Conservation (phyloP, 148 eudicot species). For the Silene conica region DNA sequence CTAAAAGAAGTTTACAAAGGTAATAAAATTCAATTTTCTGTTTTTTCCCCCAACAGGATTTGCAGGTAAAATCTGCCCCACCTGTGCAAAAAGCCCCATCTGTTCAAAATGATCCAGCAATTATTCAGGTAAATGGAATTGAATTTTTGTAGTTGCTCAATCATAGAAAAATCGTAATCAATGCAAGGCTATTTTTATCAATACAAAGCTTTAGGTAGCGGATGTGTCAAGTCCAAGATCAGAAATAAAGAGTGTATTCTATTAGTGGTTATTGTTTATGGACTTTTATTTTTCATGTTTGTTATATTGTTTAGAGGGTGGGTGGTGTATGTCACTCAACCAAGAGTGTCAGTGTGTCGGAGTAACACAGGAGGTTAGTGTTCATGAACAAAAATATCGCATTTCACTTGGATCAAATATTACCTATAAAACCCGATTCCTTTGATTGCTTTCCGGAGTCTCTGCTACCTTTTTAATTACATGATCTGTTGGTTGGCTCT, state of each 20-base stretch:
- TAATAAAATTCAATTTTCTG: background rate
- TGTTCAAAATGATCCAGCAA: conserved; percentile 57
- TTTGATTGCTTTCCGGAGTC: background rate
- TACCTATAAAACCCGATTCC: background rate
- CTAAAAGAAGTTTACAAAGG: background rate
- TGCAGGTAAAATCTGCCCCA: conserved; percentile 58
- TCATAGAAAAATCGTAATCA: background rate
- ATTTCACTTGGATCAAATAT: too few relatives aligned
- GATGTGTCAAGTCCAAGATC: background rate
- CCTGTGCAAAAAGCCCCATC: conserved; percentile 34
- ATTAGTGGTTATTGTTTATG: background rate
- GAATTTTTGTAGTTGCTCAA: background rate
- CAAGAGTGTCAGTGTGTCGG: too few relatives aligned
- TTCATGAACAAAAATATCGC: too few relatives aligned
- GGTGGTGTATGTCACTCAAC: background rate
- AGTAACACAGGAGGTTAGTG: too few relatives aligned
- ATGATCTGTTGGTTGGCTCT: background rate
- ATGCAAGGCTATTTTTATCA: background rate
- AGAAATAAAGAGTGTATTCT: background rate
- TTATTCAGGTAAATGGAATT: conserved; percentile 42
- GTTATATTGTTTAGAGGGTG: background rate
- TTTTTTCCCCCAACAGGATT: conserved; percentile 36
- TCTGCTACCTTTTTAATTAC: background rate
- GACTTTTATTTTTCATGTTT: background rate
- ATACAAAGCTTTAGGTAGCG: background rate